phyloP scores from a whole-genome alignment of 192 early-diverging fungal genomes.

The Mortierella alpina region DNA sequence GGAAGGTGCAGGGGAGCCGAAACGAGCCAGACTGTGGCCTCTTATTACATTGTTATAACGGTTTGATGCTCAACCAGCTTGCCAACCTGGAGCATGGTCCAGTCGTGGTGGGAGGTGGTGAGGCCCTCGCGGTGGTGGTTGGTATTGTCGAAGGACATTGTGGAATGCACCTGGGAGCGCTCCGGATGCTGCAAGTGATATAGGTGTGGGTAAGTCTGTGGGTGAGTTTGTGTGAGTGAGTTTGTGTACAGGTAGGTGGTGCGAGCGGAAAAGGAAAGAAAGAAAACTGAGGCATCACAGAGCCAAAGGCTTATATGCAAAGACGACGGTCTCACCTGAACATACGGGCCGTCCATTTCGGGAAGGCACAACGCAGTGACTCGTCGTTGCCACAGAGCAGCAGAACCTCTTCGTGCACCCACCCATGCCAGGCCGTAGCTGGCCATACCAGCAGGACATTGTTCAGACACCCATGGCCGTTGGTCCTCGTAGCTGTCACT shows the following conservation, averaged over 20 bases:
- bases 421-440: too few relatives aligned
- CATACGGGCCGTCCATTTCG: too few relatives aligned
- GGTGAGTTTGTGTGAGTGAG: neutral
- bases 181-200: neutral
- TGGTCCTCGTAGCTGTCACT: too few relatives aligned
- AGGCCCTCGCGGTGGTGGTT: constrained; percentile 56
- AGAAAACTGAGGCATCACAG: neutral
- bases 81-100: constrained; percentile 70
- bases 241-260: neutral
- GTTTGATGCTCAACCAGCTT: constrained; percentile 70
- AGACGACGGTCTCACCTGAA: too few relatives aligned
- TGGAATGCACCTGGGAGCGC: neutral
- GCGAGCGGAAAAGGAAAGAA: neutral
- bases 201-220: neutral
- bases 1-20: neutral
- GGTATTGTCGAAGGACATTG: neutral
- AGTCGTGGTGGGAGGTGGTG: constrained; percentile 64
- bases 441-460: too few relatives aligned
- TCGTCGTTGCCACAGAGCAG: too few relatives aligned
- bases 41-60: constrained; percentile 70
- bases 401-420: too few relatives aligned
- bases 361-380: too few relatives aligned
- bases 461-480: too few relatives aligned
- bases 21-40: neutral
- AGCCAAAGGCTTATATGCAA: neutral